These are phyloP conservation scores for Penicillium sp. DNA, from an alignment of 2,329 filamentous ascomycete species.

Conservation along the genomic window DNA sequence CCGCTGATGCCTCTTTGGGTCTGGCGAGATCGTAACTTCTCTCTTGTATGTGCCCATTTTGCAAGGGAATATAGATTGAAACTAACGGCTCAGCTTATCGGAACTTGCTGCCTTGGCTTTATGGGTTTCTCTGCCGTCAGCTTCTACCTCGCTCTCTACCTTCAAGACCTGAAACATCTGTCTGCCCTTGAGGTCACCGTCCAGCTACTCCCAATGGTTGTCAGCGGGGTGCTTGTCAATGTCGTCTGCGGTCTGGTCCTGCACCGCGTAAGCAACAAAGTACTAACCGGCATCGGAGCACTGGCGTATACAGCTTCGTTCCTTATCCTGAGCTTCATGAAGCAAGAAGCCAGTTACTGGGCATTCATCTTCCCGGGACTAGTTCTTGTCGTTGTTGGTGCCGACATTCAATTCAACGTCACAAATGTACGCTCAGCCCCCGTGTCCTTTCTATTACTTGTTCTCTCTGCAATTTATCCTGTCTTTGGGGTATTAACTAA, in stretches of 20 bases:
- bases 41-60: constrained; percentile 47
- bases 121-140: constrained; percentile 59
- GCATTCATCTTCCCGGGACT: constrained; percentile 62
- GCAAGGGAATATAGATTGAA: background rate
- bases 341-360: constrained; percentile 59
- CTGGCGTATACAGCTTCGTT: constrained; percentile 44
- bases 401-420: constrained; percentile 69
- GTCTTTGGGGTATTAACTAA: constrained; percentile 7
- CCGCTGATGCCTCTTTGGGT: constrained; percentile 55
- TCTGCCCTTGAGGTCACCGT: constrained; percentile 60
- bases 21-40: constrained; percentile 63
- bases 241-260: constrained; percentile 60
- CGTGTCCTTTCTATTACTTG: background rate
- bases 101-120: constrained; percentile 58
- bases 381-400: constrained; percentile 61
- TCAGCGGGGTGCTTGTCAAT: constrained; percentile 63
- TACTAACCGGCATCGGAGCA: constrained; percentile 57
- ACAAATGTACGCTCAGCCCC: constrained; percentile 54
- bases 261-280: constrained; percentile 62
- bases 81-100: constrained; percentile 47
- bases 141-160: constrained; percentile 65
- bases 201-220: constrained; percentile 63
- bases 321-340: constrained; percentile 58
- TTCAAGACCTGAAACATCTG: constrained; percentile 57
- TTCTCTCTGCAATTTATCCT: background rate